Conservation (phyloP, 2,329 filamentous ascomycete genomes). For the Colletotrichum sojae region DNA sequence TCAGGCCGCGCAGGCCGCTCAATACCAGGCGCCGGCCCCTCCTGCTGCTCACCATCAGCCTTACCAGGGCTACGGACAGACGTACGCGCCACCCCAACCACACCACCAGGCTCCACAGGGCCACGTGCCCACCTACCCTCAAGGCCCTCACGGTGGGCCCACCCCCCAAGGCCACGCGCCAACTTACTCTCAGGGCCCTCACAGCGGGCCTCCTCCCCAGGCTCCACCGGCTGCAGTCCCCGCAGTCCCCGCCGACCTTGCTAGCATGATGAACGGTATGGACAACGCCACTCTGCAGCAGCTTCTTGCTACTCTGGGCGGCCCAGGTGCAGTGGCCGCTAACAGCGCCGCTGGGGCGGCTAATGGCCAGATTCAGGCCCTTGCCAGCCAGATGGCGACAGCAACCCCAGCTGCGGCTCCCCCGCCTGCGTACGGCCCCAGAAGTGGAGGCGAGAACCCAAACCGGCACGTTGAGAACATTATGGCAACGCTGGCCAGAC, state of each 20-base stretch:
- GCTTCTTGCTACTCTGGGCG: constrained; percentile 67
- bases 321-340: constrained; percentile 39
- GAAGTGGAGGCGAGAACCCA: constrained; percentile 48
- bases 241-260: constrained; percentile 65
- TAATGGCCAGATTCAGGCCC: constrained; percentile 58
- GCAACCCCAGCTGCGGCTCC: constrained; percentile 41
- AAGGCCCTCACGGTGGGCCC: constrained; percentile 36
- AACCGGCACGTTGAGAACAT: constrained; percentile 78
- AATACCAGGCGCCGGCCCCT: constrained; percentile 43
- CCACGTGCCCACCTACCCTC: constrained; percentile 38
- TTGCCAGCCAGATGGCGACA: constrained; percentile 56
- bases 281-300: constrained; percentile 80
- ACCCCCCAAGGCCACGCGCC: constrained; percentile 38
- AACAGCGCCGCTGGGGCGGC: constrained; percentile 44
- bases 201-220: constrained; percentile 39
- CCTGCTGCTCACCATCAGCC: constrained; percentile 20
- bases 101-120: constrained; percentile 37
- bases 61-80: constrained; percentile 47
- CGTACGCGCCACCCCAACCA: constrained; percentile 50
- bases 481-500: constrained; percentile 79
- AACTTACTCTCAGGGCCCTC: constrained; percentile 19
- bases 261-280: constrained; percentile 75
- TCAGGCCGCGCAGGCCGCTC: constrained; percentile 61
- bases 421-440: constrained; percentile 50
- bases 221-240: constrained; percentile 48